These are phyloP conservation scores for Cyclotella kingstonii DNA, from an alignment of 108 stramenopile species.

Conservation along the genomic window DNA sequence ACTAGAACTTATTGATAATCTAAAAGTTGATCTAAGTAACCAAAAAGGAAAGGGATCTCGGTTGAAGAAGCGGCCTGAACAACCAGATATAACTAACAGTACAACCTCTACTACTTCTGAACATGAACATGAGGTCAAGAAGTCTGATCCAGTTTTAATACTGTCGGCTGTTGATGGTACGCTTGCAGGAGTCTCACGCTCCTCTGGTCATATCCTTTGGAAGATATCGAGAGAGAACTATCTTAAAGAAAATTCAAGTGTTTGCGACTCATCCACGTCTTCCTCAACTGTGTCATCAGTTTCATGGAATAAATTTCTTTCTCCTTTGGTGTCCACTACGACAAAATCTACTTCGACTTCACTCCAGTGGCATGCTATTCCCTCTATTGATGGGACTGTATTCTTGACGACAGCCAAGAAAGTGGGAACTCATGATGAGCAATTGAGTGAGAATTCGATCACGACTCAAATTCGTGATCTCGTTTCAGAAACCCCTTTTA, in stretches of 20 bases:
- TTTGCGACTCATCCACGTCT: background rate
- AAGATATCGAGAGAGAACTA: conserved; percentile 37
- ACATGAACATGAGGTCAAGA: background rate
- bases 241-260: conserved; percentile 1
- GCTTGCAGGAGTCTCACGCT: conserved; percentile 65
- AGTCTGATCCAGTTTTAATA: conserved; percentile 48
- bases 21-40: conserved; percentile 1
- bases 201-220: conserved; percentile 68
- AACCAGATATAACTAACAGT: background rate
- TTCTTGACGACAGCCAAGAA: conserved; percentile 56
- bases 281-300: background rate
- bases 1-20: background rate
- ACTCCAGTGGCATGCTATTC: conserved; percentile 58
- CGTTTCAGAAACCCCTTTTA: conserved; percentile 73
- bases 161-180: conserved; percentile 75
- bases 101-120: background rate
- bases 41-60: background rate
- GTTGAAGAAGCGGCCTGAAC: conserved; percentile 5
- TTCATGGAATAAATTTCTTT: conserved; percentile 36
- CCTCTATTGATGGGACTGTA: conserved; percentile 75
- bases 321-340: conserved; percentile 73
- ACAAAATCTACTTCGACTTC: conserved; percentile 49
- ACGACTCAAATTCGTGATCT: conserved; percentile 66
- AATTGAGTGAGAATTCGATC: conserved; percentile 47
- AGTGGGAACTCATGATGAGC: background rate